Evolutionary conservation across 2,329 filamentous ascomycete species (phyloP), one percentile per base, ranked within the genome.

Genomic region (Alternaria infectoria): DNA sequence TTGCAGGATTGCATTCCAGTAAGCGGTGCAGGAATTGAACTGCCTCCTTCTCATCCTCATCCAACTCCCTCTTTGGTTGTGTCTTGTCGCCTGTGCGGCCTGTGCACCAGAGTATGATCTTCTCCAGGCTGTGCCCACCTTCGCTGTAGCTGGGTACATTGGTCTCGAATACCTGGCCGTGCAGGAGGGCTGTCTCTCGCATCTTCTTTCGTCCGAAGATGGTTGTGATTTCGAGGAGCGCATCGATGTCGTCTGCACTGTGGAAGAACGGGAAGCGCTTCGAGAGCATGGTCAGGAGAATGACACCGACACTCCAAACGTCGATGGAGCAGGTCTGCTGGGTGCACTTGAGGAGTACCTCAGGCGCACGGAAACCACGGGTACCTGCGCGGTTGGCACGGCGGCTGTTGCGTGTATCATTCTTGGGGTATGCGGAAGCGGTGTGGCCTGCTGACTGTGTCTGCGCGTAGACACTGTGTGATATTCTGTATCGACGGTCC

Each of bases 181-280:
- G 96, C 54, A 97, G 84, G 17, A 93, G 84, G 0, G 93, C 93
- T 4, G 91, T 92, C 32, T 88, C 84, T 75, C 91, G 92, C 95
- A 99, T 98, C 62, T 90, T 89, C 76, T 88, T 90, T 45, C 86
- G 86, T 54, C 96, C 96, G 78, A 98, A 97, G 64, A 99, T 97
- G 62, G 93, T 97, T 36, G 94, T 92, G 69, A 99, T 96, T 80
- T 99, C 96, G 70, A 99, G 95, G 87, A 97, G 91, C 55, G 96
- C 96, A 76, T 99, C 96, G 51, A 99, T 91, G 74, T 99, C 96
- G 78, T 99, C 96, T n/a, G 93, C 91, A 49, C 93, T 97, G 81
- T 99, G 97, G 86, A 99, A 99, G 81, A 99, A 99, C 2, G 96
- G 96, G 74, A 99, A 99, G 5, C 96, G 90, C 60, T 91, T 91